Evolutionary conservation across 2,329 filamentous ascomycete genomes (phyloP).

Genomic region (Daldinia sp.): DNA sequence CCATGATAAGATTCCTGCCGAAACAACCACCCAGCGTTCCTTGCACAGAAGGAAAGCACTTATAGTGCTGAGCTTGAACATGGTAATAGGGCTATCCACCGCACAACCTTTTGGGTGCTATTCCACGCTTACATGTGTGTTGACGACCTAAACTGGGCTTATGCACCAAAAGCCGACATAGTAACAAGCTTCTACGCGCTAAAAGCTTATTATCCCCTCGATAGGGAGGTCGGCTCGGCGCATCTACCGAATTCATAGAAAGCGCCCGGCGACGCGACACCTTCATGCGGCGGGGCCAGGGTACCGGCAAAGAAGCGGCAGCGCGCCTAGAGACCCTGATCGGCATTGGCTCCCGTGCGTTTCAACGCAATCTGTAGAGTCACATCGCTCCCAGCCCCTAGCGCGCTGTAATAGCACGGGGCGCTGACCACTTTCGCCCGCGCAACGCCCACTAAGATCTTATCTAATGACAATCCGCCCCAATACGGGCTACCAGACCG

Average conservation of each 20-base stretch:
- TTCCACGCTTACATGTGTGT: no score
- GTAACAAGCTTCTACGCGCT: background rate
- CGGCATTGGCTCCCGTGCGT: conserved; percentile 18
- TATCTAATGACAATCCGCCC: conserved; percentile 9
- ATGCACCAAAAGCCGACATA: background rate
- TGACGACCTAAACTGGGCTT: no score
- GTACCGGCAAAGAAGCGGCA: conserved; percentile 12
- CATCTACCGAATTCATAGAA: background rate
- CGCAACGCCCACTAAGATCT: conserved; percentile 15
- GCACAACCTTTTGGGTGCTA: no score
- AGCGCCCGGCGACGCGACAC: background rate
- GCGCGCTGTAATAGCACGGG: conserved; percentile 17
- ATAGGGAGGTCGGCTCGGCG: background rate
- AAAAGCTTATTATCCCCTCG: background rate
- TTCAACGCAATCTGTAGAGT: conserved; percentile 11
- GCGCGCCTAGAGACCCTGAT: conserved; percentile 9
- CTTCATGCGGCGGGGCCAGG: conserved; percentile 12
- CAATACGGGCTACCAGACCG: conserved; percentile 11
- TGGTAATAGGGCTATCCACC: background rate
- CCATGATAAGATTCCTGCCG: background rate
- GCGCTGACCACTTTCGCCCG: conserved; percentile 17
- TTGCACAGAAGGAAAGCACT: background rate
- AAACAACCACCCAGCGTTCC: background rate
- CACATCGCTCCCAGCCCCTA: conserved; percentile 24
- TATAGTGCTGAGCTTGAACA: background rate